phyloP scores from a whole-genome alignment of 2,329 filamentous ascomycete species.

The Claviceps sorghi region DNA sequence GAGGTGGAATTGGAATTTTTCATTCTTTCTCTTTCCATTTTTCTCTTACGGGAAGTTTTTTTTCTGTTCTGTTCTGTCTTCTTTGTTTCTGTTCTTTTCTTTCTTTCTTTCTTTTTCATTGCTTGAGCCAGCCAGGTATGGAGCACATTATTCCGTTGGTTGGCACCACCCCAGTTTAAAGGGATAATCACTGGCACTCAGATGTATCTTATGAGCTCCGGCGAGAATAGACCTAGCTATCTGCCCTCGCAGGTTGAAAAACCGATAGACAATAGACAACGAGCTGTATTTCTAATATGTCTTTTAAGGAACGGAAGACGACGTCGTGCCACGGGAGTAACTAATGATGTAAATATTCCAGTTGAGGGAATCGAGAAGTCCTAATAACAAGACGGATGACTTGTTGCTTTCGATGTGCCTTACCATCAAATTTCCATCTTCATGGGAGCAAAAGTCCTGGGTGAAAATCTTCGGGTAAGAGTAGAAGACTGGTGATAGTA shows the following conservation, averaged over 20 bases:
- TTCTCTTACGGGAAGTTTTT: not conserved
- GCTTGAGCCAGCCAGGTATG: slow-evolving; percentile 3
- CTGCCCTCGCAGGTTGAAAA: slow-evolving; percentile 4
- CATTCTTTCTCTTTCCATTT: slow-evolving; percentile 1
- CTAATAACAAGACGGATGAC: not conserved
- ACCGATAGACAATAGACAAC: slow-evolving; percentile 7
- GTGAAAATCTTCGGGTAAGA: slow-evolving; percentile 73
- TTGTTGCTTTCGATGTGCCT: slow-evolving; percentile 42
- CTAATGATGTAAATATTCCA: no score
- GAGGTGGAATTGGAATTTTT: not conserved
- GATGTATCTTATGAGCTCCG: slow-evolving; percentile 6
- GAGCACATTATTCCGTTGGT: not conserved
- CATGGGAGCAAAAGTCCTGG: slow-evolving; percentile 43
- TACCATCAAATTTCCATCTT: slow-evolving; percentile 72
- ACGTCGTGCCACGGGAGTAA: not conserved
- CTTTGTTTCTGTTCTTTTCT: not conserved
- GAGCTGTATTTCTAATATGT: slow-evolving; percentile 4
- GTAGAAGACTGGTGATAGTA: slow-evolving; percentile 35
- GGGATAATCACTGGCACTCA: not conserved
- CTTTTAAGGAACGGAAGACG: not conserved
- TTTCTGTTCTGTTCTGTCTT: not conserved
- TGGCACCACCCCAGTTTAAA: not conserved
- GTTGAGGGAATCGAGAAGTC: not conserved
- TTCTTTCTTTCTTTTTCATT: not conserved
- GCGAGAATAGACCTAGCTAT: slow-evolving; percentile 7